Conservation (phyloP, 2,329 filamentous ascomycete species). For the Elsinoe ampelina region DNA sequence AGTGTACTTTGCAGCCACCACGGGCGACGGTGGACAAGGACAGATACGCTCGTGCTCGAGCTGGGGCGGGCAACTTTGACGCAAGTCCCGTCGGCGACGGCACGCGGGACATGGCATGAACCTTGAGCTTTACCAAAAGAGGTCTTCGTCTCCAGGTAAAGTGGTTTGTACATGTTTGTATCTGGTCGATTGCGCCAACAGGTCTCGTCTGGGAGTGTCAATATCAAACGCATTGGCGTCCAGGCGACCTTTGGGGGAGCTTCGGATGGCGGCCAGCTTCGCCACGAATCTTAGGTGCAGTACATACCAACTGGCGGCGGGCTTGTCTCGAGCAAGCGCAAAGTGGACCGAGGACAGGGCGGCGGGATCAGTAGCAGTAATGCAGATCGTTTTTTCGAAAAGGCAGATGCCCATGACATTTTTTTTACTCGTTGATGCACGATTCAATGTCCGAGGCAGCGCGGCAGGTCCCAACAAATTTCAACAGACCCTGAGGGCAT, state of each 20-base stretch:
- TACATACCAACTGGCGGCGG: neutral
- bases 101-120: neutral
- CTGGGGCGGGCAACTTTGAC: neutral
- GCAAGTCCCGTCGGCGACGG: neutral
- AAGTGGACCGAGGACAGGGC: constrained; percentile 3
- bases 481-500: neutral
- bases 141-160: neutral
- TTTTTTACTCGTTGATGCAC: neutral
- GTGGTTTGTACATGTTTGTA: constrained; percentile 12
- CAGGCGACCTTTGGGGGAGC: neutral
- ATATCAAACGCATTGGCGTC: constrained; percentile 8
- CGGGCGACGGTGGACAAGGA: neutral
- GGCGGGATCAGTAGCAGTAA: neutral
- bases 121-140: neutral
- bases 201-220: neutral
- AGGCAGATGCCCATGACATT: constrained; percentile 1
- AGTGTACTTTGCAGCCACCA: neutral
- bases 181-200: neutral
- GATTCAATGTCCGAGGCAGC: constrained; percentile 7
- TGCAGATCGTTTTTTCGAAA: neutral
- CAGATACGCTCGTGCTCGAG: no score
- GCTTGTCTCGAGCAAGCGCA: neutral
- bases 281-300: neutral
- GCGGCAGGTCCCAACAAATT: constrained; percentile 11
- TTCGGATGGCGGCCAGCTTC: neutral